phyloP scores from a whole-genome alignment of 108 stramenopile species.

The Mediolabrus comicus region DNA sequence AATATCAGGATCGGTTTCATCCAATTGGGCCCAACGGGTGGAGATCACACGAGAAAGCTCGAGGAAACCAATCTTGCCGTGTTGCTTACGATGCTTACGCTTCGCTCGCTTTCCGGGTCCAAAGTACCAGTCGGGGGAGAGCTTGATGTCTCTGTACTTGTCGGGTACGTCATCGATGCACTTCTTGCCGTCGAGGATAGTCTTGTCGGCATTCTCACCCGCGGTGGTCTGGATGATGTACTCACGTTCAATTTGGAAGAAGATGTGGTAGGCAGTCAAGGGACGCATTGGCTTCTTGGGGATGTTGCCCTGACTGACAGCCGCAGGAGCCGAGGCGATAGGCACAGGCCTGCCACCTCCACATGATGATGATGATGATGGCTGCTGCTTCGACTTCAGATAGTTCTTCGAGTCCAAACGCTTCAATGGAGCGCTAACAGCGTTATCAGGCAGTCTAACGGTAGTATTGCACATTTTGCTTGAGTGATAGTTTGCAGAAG shows the following conservation, averaged over 20 bases:
- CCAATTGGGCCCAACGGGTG: constrained; percentile 54
- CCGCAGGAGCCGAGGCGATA: not conserved
- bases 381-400: not conserved
- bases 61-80: constrained; percentile 80
- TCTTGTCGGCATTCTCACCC: constrained; percentile 13
- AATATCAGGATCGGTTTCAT: constrained; percentile 29
- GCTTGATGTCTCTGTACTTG: constrained; percentile 32
- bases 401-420: not conserved
- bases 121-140: constrained; percentile 39
- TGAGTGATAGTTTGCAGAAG: no score
- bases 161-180: constrained; percentile 24
- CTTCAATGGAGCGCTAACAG: not conserved
- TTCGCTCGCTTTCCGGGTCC: constrained; percentile 40
- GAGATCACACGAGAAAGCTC: constrained; percentile 71
- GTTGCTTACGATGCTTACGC: constrained; percentile 69
- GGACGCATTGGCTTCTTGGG: constrained; percentile 49
- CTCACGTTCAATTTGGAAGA: constrained; percentile 49
- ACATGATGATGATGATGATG: no score
- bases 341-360: not conserved
- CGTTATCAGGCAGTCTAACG: not conserved
- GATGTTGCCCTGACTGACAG: not conserved
- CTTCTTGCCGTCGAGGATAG: constrained; percentile 5
- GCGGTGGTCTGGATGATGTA: constrained; percentile 36
- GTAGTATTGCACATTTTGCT: not conserved
- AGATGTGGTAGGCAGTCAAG: constrained; percentile 48